Base-by-base conservation (phyloP, 768 basidiomycete species). In the Russula virescens region DNA sequence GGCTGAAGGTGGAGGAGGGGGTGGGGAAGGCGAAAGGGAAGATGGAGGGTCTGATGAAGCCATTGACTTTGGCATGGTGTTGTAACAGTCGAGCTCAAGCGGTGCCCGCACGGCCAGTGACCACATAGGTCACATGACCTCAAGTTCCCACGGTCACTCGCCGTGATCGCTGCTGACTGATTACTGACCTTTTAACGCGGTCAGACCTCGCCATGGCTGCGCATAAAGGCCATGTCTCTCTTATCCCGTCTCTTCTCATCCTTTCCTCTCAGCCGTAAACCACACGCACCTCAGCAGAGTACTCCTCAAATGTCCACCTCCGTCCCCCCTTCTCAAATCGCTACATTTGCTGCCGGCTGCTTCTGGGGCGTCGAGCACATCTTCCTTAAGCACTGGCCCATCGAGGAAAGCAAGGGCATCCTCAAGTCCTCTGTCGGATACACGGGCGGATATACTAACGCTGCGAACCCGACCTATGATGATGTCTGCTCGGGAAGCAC, bases 341-440 rank as follows among this genome's bases (percentile, higher is more conserved):
- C 81, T 5, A 82, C 75, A 2, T 82, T 82, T 58, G 81, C 83
- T 6, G 76, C 80, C 10, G 88, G 90, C 23, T 91, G 90, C 70
- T 92, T 92, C 74, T 91, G 90, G 91, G 91, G 90, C 19, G 86
- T 87, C 21, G 88, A 93, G 68, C 89, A 92, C 69, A 89, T 91
- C 71, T 92, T 91, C 72, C 69, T 89, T 58, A 89, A 90, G 74
- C 80, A 90, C 67, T 91, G 83, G 75, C 87, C 87, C 0, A 85
- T 85, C 25, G 70, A 81, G 5, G 74, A 88, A 71, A 81, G 83
- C 71, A 90, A 87, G 74, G 89, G 90, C 13, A 87, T 92, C 55
- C 68, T 91, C 49, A 83, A 83, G 69, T 89, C 87, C 1, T 71
- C 81, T 18, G 91, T 94, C 5, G 91, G 91, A 31, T 93, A 89